Percentiles rank a stretch among this genome's conserved stretches.
phyloP scores from a whole-genome alignment of 805 yeast species.

The Candida sonorensis region DNA sequence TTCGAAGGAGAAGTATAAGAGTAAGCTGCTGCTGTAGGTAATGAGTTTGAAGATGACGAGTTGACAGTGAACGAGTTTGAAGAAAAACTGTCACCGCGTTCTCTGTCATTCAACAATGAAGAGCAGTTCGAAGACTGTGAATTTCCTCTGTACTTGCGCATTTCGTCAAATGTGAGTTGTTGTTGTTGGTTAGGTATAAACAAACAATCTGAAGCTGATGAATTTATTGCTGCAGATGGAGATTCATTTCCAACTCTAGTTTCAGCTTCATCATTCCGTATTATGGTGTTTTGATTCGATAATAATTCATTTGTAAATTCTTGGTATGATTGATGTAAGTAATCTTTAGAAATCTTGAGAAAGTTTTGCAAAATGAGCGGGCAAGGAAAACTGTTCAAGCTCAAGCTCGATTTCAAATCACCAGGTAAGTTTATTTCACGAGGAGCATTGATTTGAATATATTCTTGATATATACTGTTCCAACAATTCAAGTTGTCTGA shows the following conservation, averaged over 20 bases:
- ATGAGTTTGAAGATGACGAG: background rate
- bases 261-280: constrained; percentile 6
- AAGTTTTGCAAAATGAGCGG: constrained; percentile 11
- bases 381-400: constrained; percentile 15
- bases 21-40: no score
- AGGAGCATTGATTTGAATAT: constrained; percentile 20
- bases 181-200: no score
- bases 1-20: no score
- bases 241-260: constrained; percentile 3
- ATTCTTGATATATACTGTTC: constrained; percentile 20
- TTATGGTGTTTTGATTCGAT: constrained; percentile 6
- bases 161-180: no score
- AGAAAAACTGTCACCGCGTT: constrained; percentile 5
- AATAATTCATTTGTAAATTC: constrained; percentile 22
- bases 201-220: no score
- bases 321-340: constrained; percentile 23
- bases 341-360: constrained; percentile 17
- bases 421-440: constrained; percentile 29
- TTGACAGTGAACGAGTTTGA: constrained; percentile 1
- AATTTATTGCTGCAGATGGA: constrained; percentile 4
- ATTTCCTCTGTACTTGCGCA: background rate
- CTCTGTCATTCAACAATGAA: background rate
- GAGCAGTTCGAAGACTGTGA: constrained; percentile 1
- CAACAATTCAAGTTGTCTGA: constrained; percentile 16
- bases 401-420: constrained; percentile 13